Base-by-base conservation (phyloP, 108 stramenopile genomes). In the Pseudonitzschia multistriata region DNA sequence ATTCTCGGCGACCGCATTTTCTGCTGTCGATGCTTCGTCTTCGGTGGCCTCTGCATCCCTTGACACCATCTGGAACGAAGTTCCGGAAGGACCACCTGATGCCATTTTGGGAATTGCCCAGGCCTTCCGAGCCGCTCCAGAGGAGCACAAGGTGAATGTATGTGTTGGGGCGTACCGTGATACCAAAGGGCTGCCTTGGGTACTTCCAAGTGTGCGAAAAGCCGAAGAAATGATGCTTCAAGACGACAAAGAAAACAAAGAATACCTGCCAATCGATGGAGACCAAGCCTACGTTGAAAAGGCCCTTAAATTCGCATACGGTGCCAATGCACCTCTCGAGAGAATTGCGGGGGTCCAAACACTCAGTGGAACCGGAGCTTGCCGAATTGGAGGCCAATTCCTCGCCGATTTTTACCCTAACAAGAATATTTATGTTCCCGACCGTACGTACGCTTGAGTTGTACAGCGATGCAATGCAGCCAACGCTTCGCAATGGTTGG, bases 51-150 rank as follows among this genome's bases (percentile, higher is more conserved):
- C 64, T 0, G 45, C 28, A 22, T 49, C 29, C 19, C 8, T 33
- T 35, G 52, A 53, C 33, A 45, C 22, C 27, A 52, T 73, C 4
- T 83, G 82, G 82, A 48, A 73, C 30, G 72, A 67, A 36, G 78
- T 99, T 49, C 93, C 92, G 36, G 72, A 83, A 70, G 98, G 94
- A 30, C 93, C 97, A 8, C 89, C 98, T 19, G 98, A 99, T 74
- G 90, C 97, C 66, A 99, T 99, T 74, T 81, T 99, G 10, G 98
- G 98, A 29, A 89, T 98, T 53, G 93, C 89, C 25, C 97, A 97
- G 62, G 92, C 94, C 39, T 99, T 92, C 83, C 93, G 96, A 39
- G 86, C 82, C 42, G 94, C 91, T 74, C 74, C 83, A 5, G 88
- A 92, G 71, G 72, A 78, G 11, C 65, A 73, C 42, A 98, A 98